Percentiles rank a stretch among this genome's conserved stretches.
Evolutionary conservation across 2,329 filamentous ascomycete genomes (phyloP).

Genomic region (Calonectria henricotiae): DNA sequence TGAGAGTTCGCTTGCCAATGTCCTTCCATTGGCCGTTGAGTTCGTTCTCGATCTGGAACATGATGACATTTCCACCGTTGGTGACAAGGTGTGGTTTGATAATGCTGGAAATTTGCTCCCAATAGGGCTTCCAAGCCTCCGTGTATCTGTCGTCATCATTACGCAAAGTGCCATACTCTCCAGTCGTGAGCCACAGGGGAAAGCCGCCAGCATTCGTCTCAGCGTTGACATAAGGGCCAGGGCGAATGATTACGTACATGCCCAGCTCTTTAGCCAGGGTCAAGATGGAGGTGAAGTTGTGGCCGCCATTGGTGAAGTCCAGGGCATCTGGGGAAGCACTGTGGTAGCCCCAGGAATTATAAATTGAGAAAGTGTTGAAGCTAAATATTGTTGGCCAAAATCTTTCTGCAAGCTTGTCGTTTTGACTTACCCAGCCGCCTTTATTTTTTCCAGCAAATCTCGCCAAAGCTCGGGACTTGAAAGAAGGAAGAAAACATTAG

Average conservation of each 20-base stretch:
- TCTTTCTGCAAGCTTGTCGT: no score
- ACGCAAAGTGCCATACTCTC: slow-evolving; percentile 69
- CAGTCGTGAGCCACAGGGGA: slow-evolving; percentile 75
- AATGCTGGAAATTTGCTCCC: slow-evolving; percentile 66
- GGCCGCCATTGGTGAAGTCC: slow-evolving; percentile 56
- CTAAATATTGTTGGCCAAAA: slow-evolving; percentile 41
- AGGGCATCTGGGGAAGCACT: slow-evolving; percentile 55
- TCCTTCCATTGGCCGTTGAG: slow-evolving; percentile 63
- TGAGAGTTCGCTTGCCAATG: slow-evolving; percentile 63
- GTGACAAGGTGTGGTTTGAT: slow-evolving; percentile 70
- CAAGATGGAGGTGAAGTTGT: slow-evolving; percentile 68
- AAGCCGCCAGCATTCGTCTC: slow-evolving; percentile 76
- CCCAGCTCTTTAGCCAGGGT: slow-evolving; percentile 65
- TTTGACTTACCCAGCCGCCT: slow-evolving; percentile 58
- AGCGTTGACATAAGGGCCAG: slow-evolving; percentile 76
- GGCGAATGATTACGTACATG: slow-evolving; percentile 64
- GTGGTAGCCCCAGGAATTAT: slow-evolving; percentile 63
- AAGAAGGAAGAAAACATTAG: fast-evolving
- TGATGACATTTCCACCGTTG: slow-evolving; percentile 70
- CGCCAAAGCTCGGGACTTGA: slow-evolving; percentile 58
- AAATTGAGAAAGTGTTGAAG: slow-evolving; percentile 64
- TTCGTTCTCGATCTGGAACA: slow-evolving; percentile 74
- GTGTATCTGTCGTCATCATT: slow-evolving; percentile 70
- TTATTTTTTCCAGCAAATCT: slow-evolving; percentile 62
- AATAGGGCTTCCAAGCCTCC: slow-evolving; percentile 70